Conservation (phyloP, 2,329 filamentous ascomycete genomes). For the Boeremia exigua region DNA sequence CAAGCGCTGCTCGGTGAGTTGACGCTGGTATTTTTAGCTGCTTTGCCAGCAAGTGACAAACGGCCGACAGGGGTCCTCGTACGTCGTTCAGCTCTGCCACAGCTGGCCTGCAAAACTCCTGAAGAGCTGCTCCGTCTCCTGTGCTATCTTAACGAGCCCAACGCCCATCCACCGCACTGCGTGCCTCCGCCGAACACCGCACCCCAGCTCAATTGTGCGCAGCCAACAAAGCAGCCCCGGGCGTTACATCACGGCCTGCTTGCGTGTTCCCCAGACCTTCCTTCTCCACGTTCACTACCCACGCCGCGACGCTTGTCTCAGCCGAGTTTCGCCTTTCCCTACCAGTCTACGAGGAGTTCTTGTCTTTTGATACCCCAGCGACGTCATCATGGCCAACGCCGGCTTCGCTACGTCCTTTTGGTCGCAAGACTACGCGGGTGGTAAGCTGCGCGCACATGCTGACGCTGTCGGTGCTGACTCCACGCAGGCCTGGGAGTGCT, state of each 20-base stretch:
- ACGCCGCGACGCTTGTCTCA: conserved; percentile 18
- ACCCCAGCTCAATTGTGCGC: conserved; percentile 13
- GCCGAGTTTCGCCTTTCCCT: conserved; percentile 15
- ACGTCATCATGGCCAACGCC: conserved; percentile 37
- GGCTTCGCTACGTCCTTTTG: conserved; percentile 95
- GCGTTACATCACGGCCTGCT: conserved; percentile 17
- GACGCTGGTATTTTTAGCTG: conserved; percentile 29
- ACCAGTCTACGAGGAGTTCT: conserved; percentile 24
- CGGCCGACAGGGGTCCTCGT: conserved; percentile 22
- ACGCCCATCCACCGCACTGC: conserved; percentile 14
- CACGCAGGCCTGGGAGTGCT: conserved; percentile 80
- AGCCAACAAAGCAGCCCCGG: conserved; percentile 20
- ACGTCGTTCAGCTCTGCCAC: conserved; percentile 29
- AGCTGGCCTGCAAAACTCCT: conserved; percentile 26
- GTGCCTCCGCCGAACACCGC: conserved; percentile 5
- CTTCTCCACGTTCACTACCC: conserved; percentile 32
- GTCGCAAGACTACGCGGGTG: conserved; percentile 96
- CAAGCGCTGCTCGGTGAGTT: conserved; percentile 21
- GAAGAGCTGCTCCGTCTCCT: conserved; percentile 17
- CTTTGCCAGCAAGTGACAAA: conserved; percentile 22
- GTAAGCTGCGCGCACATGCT: conserved; percentile 61
- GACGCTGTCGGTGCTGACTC: conserved; percentile 29
- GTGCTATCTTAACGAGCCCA: conserved; percentile 12
- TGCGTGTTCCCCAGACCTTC: conserved; percentile 19
- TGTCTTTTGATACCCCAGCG: conserved; percentile 25